Base-by-base conservation (phyloP, 345 rosid genomes). In the Abelmoschus esculentus region DNA sequence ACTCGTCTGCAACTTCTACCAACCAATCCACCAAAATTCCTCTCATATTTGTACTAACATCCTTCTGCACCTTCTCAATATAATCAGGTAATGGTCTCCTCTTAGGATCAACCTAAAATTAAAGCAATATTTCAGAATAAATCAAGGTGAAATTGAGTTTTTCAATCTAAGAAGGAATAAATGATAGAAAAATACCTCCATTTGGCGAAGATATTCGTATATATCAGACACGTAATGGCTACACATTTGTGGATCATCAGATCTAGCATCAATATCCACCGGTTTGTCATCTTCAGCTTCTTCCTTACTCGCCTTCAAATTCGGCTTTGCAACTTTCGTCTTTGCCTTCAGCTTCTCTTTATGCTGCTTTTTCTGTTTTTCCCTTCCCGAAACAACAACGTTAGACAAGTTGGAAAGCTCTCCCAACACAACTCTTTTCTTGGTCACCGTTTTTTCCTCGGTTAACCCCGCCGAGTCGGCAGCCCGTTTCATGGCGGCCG, bases 21-120 rank as follows among this genome's bases (percentile, higher is more conserved):
- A 93, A 73, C 97, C 97, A 91, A 80, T 93, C 97, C 66, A 89
- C 87, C 79, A 91, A 66, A 19, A 88, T 71, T 44, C 88, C 96
- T 79, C 97, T 84, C 95, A 91, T 89, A 14, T 74, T 79, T 1
- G 90, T 76, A 6, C 75, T 83, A 1, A 89, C 74, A 79, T 89
- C 97, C 63, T 69, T 85, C 65, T 89, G 96, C 17, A 93, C 76
- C 72, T 75, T 86, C 73, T 87, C 93, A 1, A 90, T 75, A 72
- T 93, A 93, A 81, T 89, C 86, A 58, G 81, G 76, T 46, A 77
- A 67, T 1, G 98, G 91, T 31, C 92, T 86, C 71, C 85, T 71
- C 71, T 80, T 84, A 2, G 81, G 81, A 28, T 89, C 85, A 69
- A 42, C 79, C 97, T 92, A 75, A 49, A 15, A 42, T 42, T 42